phyloP scores from a whole-genome alignment of 306 rosid genomes.

The Quercus suber region DNA sequence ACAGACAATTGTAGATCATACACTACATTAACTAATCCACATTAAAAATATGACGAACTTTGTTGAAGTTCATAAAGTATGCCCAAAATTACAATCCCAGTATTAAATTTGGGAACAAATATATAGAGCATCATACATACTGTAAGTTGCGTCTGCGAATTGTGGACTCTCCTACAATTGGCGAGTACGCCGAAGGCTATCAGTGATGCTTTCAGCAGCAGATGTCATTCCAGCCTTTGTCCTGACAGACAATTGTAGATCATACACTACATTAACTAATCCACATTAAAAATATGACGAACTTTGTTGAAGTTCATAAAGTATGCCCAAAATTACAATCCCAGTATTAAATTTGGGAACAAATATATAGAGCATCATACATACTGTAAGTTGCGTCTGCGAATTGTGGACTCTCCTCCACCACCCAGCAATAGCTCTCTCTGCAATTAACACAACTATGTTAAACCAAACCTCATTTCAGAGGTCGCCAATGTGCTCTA shows the following conservation, averaged over 20 bases:
- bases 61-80: slow-evolving; percentile 6
- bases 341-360: background rate
- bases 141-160: slow-evolving; percentile 89
- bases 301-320: slow-evolving; percentile 2
- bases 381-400: slow-evolving; percentile 86
- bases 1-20: slow-evolving; percentile 21
- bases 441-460: slow-evolving; percentile 40
- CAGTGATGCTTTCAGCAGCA: slow-evolving; percentile 93
- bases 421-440: slow-evolving; percentile 87
- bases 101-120: slow-evolving; percentile 5
- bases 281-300: background rate
- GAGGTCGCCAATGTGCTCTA: background rate
- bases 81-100: background rate
- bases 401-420: slow-evolving; percentile 85
- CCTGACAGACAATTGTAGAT: slow-evolving; percentile 40
- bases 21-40: slow-evolving; percentile 13
- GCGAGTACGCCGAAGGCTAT: slow-evolving; percentile 88
- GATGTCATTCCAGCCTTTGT: slow-evolving; percentile 94
- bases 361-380: slow-evolving; percentile 18
- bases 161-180: no score
- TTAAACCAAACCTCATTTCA: slow-evolving; percentile 2
- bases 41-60: background rate
- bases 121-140: slow-evolving; percentile 39
- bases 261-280: slow-evolving; percentile 16
- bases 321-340: background rate